phyloP scores from a whole-genome alignment of 169 alveolate species.

The Eimeria nieschulzi region DNA sequence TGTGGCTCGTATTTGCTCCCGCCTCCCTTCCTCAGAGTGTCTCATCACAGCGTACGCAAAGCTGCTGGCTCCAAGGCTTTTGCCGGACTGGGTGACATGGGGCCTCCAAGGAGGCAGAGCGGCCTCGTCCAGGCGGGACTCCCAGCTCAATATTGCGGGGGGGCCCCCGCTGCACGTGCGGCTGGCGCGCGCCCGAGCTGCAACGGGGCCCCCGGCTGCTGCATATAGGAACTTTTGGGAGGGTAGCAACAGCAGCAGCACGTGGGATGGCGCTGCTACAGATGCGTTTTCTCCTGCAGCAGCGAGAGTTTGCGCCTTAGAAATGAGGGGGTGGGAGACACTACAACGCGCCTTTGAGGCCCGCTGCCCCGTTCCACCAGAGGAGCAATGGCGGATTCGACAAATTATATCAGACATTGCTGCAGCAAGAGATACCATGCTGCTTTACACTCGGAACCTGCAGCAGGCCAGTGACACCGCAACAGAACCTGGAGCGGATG shows the following conservation, averaged over 20 bases:
- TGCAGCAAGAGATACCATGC: conserved; percentile 44
- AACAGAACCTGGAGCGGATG: background rate
- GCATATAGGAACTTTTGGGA: conserved; percentile 39
- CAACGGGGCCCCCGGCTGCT: conserved; percentile 12
- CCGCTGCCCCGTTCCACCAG: conserved; percentile 63
- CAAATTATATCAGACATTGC: conserved; percentile 65
- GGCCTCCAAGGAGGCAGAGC: conserved; percentile 22
- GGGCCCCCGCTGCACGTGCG: conserved; percentile 30
- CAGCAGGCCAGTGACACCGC: conserved; percentile 3
- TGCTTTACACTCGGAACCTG: background rate
- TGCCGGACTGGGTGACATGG: conserved; percentile 58
- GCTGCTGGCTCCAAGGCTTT: conserved; percentile 47
- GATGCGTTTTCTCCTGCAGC: conserved; percentile 43
- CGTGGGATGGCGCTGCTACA: conserved; percentile 14
- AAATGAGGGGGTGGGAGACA: conserved; percentile 62
- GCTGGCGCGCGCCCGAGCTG: conserved; percentile 59
- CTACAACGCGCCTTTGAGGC: conserved; percentile 59
- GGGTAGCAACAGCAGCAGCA: background rate
- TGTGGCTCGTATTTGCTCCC: conserved; percentile 42
- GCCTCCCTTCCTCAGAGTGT: conserved; percentile 49
- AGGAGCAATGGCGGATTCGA: conserved; percentile 67
- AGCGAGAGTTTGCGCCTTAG: conserved; percentile 55
- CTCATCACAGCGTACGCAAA: conserved; percentile 49
- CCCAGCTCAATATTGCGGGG: background rate
- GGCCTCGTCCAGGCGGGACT: background rate